Base-by-base conservation (phyloP, 2,329 filamentous ascomycete genomes). In the Raffaelea arxii region DNA sequence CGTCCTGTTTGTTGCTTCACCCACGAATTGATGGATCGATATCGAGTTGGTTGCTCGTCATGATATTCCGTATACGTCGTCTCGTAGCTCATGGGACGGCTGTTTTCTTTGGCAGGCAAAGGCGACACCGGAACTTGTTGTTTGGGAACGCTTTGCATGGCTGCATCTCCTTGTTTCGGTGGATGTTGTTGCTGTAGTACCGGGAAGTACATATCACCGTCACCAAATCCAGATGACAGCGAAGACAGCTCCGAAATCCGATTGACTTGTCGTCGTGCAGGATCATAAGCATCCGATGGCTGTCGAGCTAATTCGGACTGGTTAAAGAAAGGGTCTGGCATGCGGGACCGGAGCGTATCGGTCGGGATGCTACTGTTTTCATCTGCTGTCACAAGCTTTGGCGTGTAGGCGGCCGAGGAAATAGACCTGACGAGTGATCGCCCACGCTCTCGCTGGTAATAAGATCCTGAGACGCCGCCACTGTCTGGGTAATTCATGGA, bases 181-280 rank as follows among this genome's bases (percentile, higher is more conserved):
- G 12, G 37, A 6, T 39, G 37, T 9, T 23, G 37, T 22, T 39
- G 37, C 18, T 23, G 7, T 22, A 22, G 37, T 9, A 4, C 18
- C 21, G 39, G 37, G 3, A 48, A 16, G 38, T 46, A 25, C 24
- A 80, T 76, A 39, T 80, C 74, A 22, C 71, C 75, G 54, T 82
- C 78, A 18, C 78, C 78, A 51, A 82, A 82, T 6, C 78, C 78
- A 0, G 79, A 82, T 0, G 78, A 82, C 4, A 82, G 64, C 0
- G 78, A 82, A 0, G 78, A 81, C 25, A 79, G 55, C 41, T 72
- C 70, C 49, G 73, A 78, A 4, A 62, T 57, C 7, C 69, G 65
- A 25, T 69, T 66, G 3, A 60, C 60, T 47, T 62, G 61, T 27
- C 62, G 59, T 25, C 57, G 58, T 4, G 55, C 43, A 14, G 63